Evolutionary conservation across 441 rosid genomes (phyloP), one percentile per base, ranked within the genome.

Genomic region (Adansonia gregorii): DNA sequence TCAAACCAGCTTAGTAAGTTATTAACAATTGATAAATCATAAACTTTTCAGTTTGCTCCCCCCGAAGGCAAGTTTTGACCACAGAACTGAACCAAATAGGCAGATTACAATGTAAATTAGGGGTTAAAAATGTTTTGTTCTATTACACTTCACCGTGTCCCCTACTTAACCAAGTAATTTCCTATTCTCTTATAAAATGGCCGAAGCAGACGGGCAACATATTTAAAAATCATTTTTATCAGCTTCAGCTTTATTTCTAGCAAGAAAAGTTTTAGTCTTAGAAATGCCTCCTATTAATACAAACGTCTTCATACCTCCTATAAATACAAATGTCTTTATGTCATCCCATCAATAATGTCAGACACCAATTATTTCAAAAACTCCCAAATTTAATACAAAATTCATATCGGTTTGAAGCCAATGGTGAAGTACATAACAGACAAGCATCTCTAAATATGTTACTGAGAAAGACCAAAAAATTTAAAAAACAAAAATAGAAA

Each of bases 391-490:
- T 45, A 65, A 65, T n/a, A 10, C n/a, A 45, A 19, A 10, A 19
- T 19, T 19, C 10, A 43, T 56, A 56, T 56, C 68, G 46, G 49
- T 69, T 17, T 69, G 20, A 54, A 15, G 43, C 31, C 58, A 69
- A 3, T 48, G 11, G 14, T 0, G 75, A 54, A 72, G 48, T 54
- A 31, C 39, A 63, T 14, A 41, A 56, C 24, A 19, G 11, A 58
- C 52, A 39, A 39, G 12, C 66, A 72, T 72, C 12, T 56, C 66
- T 41, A 56, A 12, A 56, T 19, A 19, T 58, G 17, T 54, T 71
- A 63, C n/a, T 46, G 45, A 61, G 58, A 51, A 59, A 61, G 17
- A 60, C 19, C 20, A 60, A 74, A 74, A 56, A n/a, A 58, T 6
- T 14, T n/a, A 14, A 43, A 45, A 35, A 8, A 4, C 7, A 35